These are phyloP conservation scores for Phaeoacremonium minimum DNA, from an alignment of 2,329 filamentous ascomycete species.

Conservation along the genomic window DNA sequence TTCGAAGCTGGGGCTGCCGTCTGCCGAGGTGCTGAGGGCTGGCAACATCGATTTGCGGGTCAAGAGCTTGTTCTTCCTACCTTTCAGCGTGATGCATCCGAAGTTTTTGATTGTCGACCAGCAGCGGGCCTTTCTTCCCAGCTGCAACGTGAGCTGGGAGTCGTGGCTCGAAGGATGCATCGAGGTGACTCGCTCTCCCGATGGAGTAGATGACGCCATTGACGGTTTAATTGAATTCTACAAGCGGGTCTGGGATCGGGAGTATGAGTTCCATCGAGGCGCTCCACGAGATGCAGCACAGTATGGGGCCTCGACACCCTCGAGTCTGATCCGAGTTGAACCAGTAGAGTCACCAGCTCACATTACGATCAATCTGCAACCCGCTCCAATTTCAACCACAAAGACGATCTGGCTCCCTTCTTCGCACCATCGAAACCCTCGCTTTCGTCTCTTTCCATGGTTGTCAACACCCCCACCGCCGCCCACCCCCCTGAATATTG, in stretches of 20 bases:
- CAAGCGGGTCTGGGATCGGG: conserved; percentile 58
- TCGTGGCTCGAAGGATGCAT: conserved; percentile 80
- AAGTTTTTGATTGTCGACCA: conserved; percentile 77
- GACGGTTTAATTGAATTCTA: conserved; percentile 63
- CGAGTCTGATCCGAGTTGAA: conserved; percentile 4
- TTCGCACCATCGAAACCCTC: conserved; percentile 65
- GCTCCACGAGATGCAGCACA: not conserved
- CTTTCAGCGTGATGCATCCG: conserved; percentile 83
- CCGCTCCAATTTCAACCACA: conserved; percentile 27
- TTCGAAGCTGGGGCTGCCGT: conserved; percentile 59
- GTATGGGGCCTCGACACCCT: not conserved
- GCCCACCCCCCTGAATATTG: conserved; percentile 63
- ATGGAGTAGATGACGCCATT: conserved; percentile 52
- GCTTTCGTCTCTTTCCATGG: conserved; percentile 57
- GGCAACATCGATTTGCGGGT: conserved; percentile 63
- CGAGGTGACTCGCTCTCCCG: conserved; percentile 38
- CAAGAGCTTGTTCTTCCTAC: conserved; percentile 75
- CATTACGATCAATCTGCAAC: conserved; percentile 13
- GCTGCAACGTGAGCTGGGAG: conserved; percentile 84
- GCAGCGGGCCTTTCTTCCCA: conserved; percentile 62
- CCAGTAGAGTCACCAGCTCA: conserved; percentile 14
- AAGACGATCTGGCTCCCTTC: conserved; percentile 71
- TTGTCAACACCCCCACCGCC: conserved; percentile 45
- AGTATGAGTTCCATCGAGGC: conserved; percentile 11
- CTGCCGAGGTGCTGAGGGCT: conserved; percentile 42